These are phyloP conservation scores for Verticillium longisporum DNA, from an alignment of 2,329 filamentous ascomycete species.

Conservation along the genomic window DNA sequence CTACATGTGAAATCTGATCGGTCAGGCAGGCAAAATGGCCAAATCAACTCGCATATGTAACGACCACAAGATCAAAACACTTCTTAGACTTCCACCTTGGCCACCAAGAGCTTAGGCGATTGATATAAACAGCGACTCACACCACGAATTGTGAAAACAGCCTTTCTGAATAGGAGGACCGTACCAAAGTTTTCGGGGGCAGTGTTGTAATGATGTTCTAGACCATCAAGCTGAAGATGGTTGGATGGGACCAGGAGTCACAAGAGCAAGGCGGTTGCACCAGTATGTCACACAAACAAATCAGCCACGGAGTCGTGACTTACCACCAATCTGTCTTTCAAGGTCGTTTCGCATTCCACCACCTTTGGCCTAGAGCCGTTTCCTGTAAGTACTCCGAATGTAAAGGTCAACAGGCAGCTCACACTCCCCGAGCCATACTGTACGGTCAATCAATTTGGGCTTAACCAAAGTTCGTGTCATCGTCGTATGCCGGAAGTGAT, in stretches of 20 bases:
- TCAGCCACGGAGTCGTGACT: constrained; percentile 39
- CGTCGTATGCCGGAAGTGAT: constrained; percentile 21
- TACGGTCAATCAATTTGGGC: constrained; percentile 52
- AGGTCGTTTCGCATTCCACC: constrained; percentile 11
- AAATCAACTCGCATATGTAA: too few species aligned
- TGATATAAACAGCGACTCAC: too few species aligned
- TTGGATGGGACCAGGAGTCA: constrained; percentile 48
- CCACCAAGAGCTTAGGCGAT: too few species aligned
- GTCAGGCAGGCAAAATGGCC: too few species aligned
- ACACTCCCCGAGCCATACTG: constrained; percentile 35
- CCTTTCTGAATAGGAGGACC: too few species aligned
- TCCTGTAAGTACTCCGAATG: constrained; percentile 17
- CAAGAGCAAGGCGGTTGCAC: constrained; percentile 37
- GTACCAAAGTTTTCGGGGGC: too few species aligned
- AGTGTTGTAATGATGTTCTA: constrained; percentile 27
- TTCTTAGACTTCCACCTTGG: too few species aligned
- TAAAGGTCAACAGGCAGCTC: not conserved
- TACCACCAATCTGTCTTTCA: constrained; percentile 30
- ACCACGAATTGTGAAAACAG: too few species aligned
- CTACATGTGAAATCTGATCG: too few species aligned
- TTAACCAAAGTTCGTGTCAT: constrained; percentile 45
- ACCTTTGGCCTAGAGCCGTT: constrained; percentile 43
- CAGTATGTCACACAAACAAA: constrained; percentile 50
- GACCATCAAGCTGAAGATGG: constrained; percentile 43
- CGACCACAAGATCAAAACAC: too few species aligned